Evolutionary conservation across 306 rosid species (phyloP), one percentile per base, ranked within the genome.

Genomic region (Albizia julibrissin): DNA sequence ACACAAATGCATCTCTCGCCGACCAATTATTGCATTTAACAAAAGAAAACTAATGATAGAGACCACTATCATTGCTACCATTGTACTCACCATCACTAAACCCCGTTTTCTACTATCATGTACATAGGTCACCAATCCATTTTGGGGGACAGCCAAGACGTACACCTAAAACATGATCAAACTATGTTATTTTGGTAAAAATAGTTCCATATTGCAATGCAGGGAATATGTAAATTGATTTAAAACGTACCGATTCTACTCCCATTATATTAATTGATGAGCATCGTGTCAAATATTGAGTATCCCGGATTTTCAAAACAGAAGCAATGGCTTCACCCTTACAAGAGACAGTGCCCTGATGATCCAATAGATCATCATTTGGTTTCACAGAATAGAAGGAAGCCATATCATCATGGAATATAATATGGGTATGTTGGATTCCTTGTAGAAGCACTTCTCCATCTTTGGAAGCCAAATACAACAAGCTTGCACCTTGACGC

Each of bases 1-100:
- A 56, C 92, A 81, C 80, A 91, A 83, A 62, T 81, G 83, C 93
- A 88, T 90, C 84, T 92, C 95, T 85, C 88, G 18, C 69, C 72
- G 86, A n/a, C 82, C 47, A 26, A 78, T 83, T 84, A 74, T 86
- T 2, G 39, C 42, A 27, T 75, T 82, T 74, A 79, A 37, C 54
- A 56, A 76, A 62, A 79, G 40, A 67, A 87, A 86, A 69, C 87
- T 72, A 18, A 84, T 31, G 10, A 88, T 16, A 29, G 88, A 81
- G 52, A 89, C 42, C 2, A 85, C 52, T 67, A 76, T 58, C 21
- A 72, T 74, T 1, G 46, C 43, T 74, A 87, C 78, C 83, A 80
- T 85, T 47, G 50, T 50, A 69, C 78, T 75, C 16, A 92, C 62
- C 1, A 92, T 83, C 65, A 47, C 31, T 62, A 84, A 58, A 31